Conservation (phyloP, 2,329 filamentous ascomycete species). For the Lasiodiplodia sp. region DNA sequence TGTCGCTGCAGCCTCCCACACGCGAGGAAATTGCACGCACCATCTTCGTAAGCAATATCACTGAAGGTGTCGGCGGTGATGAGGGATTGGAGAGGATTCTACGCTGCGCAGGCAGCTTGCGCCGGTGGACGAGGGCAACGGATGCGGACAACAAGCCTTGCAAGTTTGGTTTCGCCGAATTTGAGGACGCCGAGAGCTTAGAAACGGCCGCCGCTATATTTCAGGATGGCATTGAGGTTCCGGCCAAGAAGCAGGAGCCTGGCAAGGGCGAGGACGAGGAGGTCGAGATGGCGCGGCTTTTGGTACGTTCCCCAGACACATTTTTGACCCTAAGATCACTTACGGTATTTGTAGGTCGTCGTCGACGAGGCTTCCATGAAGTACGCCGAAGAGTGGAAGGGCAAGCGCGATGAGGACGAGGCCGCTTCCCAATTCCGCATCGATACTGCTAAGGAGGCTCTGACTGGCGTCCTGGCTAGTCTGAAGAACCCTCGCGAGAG, state of each 20-base stretch:
- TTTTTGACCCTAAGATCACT: constrained; percentile 33
- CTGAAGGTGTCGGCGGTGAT: constrained; percentile 78
- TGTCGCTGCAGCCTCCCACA: constrained; percentile 80
- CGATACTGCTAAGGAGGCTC: constrained; percentile 70
- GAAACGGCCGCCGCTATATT: constrained; percentile 85
- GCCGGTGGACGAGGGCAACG: constrained; percentile 82
- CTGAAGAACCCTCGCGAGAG: constrained; percentile 70
- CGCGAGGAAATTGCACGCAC: constrained; percentile 91
- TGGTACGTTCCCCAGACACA: constrained; percentile 55
- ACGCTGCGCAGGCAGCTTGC: constrained; percentile 76
- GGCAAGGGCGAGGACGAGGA: constrained; percentile 48
- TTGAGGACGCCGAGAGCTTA: constrained; percentile 88
- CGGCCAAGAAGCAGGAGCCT: constrained; percentile 74
- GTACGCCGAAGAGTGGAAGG: constrained; percentile 84
- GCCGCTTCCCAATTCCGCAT: constrained; percentile 70
- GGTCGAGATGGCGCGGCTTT: constrained; percentile 73
- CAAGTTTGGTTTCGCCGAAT: constrained; percentile 95
- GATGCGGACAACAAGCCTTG: constrained; percentile 82
- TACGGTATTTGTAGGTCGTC: constrained; percentile 56
- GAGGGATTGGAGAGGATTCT: constrained; percentile 81
- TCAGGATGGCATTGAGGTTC: constrained; percentile 76
- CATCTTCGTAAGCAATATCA: constrained; percentile 87
- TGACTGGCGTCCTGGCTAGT: constrained; percentile 73
- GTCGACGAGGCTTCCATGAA: constrained; percentile 84
- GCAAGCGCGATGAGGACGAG: constrained; percentile 69